Evolutionary conservation across 2,329 filamentous ascomycete genomes (phyloP).

Genomic region (Apiospora phragmitis): DNA sequence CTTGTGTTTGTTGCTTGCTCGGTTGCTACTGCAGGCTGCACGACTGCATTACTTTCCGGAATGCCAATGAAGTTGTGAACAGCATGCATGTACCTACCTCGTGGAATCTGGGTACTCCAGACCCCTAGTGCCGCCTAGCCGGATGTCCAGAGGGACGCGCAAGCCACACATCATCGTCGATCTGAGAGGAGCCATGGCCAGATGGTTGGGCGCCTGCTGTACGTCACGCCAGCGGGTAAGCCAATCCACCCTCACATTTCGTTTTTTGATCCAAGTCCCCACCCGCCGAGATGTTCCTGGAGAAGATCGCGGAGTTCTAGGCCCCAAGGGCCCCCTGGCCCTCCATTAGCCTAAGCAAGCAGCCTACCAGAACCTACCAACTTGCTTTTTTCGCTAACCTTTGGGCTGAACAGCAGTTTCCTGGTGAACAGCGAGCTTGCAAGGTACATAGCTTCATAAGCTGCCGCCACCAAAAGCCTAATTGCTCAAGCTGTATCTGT

Average conservation of each 20-base stretch:
- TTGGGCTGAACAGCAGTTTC: neutral
- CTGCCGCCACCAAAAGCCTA: neutral
- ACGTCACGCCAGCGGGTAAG: neutral
- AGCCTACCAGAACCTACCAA: neutral
- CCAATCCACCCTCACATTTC: neutral
- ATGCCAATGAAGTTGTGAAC: no score
- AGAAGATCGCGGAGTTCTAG: slow-evolving; percentile 3
- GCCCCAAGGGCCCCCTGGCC: neutral
- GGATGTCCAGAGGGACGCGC: neutral
- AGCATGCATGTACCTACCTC: neutral
- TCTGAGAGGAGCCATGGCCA: neutral
- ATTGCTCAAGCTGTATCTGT: no score
- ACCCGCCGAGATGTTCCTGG: neutral
- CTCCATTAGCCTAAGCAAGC: neutral
- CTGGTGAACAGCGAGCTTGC: neutral
- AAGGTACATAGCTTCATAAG: neutral
- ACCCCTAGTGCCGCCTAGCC: neutral
- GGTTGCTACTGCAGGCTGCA: neutral
- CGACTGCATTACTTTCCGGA: neutral
- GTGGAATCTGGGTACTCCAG: neutral
- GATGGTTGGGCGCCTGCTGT: neutral
- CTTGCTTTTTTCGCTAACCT: no score
- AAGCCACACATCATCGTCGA: slow-evolving; percentile 7
- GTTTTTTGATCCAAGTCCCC: neutral
- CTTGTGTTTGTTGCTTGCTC: neutral